phyloP scores from a whole-genome alignment of 1,139 yeast species.

The Neolecta irregularis region DNA sequence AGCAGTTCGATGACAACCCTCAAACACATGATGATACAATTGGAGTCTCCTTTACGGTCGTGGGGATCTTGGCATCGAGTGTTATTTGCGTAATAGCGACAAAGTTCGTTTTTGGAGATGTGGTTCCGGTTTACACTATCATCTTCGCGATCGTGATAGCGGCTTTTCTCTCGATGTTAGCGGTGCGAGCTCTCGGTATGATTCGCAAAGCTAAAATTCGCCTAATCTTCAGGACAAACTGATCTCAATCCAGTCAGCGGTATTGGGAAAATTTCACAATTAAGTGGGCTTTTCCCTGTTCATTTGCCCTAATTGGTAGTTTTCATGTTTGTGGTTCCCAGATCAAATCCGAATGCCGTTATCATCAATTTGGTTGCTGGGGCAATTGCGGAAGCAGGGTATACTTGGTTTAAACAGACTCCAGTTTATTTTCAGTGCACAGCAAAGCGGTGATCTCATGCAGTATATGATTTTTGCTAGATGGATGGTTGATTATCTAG shows the following conservation, averaged over 20 bases:
- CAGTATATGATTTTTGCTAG: no score
- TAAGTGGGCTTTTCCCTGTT: no score
- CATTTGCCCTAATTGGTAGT: no score
- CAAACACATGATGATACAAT: slow-evolving; percentile 34
- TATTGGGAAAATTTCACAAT: slow-evolving; percentile 83
- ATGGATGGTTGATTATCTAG: no score
- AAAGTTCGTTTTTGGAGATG: slow-evolving; percentile 47
- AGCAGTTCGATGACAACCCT: slow-evolving; percentile 21
- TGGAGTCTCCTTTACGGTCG: slow-evolving; percentile 36
- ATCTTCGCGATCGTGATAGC: slow-evolving; percentile 59
- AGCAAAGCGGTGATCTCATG: slow-evolving; percentile 96
- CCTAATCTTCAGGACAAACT: no score
- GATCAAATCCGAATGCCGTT: slow-evolving; percentile 60
- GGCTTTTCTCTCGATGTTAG: slow-evolving; percentile 61
- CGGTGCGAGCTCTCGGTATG: slow-evolving; percentile 90
- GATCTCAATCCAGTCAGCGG: slow-evolving; percentile 95
- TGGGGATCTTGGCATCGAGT: slow-evolving; percentile 53
- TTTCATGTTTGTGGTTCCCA: slow-evolving; percentile 71
- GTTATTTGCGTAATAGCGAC: slow-evolving; percentile 51
- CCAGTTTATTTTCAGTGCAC: no score
- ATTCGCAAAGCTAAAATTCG: no score
- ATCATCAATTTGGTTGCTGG: slow-evolving; percentile 83
- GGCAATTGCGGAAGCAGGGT: slow-evolving; percentile 97
- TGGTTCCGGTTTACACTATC: slow-evolving; percentile 54
- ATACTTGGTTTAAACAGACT: no score